Percentiles rank a stretch among this genome's conserved stretches.
These are phyloP conservation scores for Podaxis pistillaris DNA, from an alignment of 768 basidiomycete genomes.

Conservation along the genomic window DNA sequence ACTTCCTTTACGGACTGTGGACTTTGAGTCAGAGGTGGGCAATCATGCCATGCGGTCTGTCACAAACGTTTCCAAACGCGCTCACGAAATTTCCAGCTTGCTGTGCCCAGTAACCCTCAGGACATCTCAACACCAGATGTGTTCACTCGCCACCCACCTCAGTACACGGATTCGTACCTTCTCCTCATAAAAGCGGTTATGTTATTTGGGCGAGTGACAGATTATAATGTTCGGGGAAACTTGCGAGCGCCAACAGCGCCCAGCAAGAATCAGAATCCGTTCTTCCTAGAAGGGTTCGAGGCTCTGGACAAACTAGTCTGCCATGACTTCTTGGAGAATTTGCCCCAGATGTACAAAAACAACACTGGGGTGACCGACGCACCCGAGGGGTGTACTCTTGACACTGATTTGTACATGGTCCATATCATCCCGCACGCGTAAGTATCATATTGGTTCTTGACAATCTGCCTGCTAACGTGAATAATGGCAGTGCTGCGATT, in stretches of 20 bases:
- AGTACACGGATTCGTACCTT: constrained; percentile 80
- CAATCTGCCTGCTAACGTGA: constrained; percentile 7
- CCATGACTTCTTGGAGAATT: constrained; percentile 63
- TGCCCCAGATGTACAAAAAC: constrained; percentile 67
- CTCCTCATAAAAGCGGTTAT: constrained; percentile 81
- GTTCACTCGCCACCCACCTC: constrained; percentile 67
- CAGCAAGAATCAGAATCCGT: constrained; percentile 74
- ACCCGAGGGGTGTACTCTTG: constrained; percentile 57
- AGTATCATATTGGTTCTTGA: constrained; percentile 28
- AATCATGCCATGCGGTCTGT: background rate
- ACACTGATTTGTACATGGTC: constrained; percentile 86
- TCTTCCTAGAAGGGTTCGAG: constrained; percentile 61
- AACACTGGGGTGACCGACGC: constrained; percentile 61
- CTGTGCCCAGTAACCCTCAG: constrained; percentile 73
- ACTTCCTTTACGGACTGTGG: constrained; percentile 68
- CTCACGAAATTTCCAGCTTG: constrained; percentile 37
- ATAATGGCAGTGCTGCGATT: constrained; percentile 67
- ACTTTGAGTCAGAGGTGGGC: constrained; percentile 74
- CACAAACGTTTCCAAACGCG: background rate
- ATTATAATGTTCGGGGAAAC: constrained; percentile 77
- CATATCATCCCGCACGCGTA: constrained; percentile 86
- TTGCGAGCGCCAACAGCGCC: constrained; percentile 64
- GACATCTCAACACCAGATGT: constrained; percentile 61
- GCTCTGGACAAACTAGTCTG: constrained; percentile 69
- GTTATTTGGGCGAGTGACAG: constrained; percentile 83